Evolutionary conservation across 768 basidiomycete species (phyloP), one percentile per base, ranked within the genome.

Genomic region (Kondoa malvinella): DNA sequence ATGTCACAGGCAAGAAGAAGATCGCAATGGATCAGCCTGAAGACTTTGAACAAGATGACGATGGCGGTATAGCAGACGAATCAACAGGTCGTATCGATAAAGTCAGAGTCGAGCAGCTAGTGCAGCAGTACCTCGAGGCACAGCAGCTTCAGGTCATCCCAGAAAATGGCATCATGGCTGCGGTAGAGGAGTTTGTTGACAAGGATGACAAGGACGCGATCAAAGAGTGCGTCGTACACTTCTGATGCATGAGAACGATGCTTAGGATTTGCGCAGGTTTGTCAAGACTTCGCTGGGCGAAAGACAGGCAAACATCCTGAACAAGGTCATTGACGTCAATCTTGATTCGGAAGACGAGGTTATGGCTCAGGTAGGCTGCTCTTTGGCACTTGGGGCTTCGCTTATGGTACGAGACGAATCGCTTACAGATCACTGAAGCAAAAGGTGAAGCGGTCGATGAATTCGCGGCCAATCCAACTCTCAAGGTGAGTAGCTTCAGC

Each of bases 171-270:
- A 88, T 99, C 87, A 86, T 86, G 56, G 88, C 92, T 75, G 95
- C 95, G 3, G 92, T 99, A 65, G 86, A 89, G 79, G 82, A 86
- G 77, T 97, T 88, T 78, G 92, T 99, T 68, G 92, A 96, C 77
- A 99, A 99, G 81, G 94, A 96, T 74, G 92, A 95, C 76, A 85
- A 84, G 31, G 88, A 92, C 79, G 90, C 94, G 8, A 94, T 99
- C 34, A 66, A 67, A 34, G 57, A 58, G 32, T 66, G 26, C 30
- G 4, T 40, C 29, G 21, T 30, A 61, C 59, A 14, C 59, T 58
- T 14, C n/a, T 4, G n/a, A n/a, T 34, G 16, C 17, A n/a, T 16
- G 21, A 60, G 15, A 16, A 15, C 40, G 27, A 21, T 56, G 25
- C 29, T 27, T 59, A 56, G 4, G 31, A 33, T 4, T 15, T 4